These are phyloP conservation scores for Endocladia muricata DNA, from an alignment of 31 red algal genomes.

Conservation along the genomic window DNA sequence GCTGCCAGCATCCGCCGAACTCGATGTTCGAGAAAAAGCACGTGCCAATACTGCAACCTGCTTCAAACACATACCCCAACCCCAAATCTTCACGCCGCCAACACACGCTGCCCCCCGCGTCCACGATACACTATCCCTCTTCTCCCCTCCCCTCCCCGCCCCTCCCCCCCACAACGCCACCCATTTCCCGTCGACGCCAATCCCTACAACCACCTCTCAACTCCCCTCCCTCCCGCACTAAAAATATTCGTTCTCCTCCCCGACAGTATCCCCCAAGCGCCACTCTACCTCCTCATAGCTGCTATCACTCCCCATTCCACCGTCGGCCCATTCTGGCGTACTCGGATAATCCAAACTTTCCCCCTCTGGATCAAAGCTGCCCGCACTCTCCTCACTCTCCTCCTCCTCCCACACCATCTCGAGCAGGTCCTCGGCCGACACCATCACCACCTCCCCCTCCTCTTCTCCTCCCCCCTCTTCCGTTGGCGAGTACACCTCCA, in stretches of 20 bases:
- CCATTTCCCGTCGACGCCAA: too few relatives aligned
- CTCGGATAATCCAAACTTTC: conserved; percentile 14
- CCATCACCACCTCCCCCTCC: too few relatives aligned
- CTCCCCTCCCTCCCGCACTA: not conserved
- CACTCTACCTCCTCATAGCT: not conserved
- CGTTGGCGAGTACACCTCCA: not conserved
- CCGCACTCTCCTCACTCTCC: not conserved
- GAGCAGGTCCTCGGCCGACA: not conserved
- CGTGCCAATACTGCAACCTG: too few relatives aligned
- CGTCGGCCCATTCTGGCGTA: not conserved
- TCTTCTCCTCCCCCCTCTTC: not conserved
- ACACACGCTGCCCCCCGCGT: not conserved
- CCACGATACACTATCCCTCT: too few relatives aligned
- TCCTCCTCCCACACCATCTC: not conserved
- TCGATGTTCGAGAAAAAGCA: too few relatives aligned
- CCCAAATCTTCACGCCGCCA: not conserved
- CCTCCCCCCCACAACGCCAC: not conserved
- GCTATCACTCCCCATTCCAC: not conserved
- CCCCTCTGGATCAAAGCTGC: not conserved
- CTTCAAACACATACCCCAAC: too few relatives aligned
- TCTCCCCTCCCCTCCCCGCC: not conserved
- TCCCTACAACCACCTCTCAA: too few relatives aligned
- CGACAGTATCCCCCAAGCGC: not conserved
- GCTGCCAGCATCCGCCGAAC: too few relatives aligned
- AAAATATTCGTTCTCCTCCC: not conserved